Evolutionary conservation across 148 eudicot species (phyloP), one percentile per base, ranked within the genome.

Genomic region (Vaccinium macrocarpon): DNA sequence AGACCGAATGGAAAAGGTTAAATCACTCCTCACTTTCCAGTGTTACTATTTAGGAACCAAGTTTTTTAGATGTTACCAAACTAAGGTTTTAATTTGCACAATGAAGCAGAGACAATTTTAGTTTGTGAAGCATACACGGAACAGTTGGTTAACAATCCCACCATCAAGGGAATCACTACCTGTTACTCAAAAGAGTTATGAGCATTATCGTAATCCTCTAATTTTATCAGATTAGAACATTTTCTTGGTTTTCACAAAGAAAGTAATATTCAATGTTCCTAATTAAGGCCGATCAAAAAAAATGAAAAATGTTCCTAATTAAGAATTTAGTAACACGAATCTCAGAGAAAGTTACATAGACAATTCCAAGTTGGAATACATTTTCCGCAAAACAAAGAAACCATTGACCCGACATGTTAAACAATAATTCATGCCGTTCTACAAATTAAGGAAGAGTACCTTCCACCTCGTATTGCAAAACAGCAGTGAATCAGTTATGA

Each of bases 391-490:
- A 11, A 12, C 11, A 27, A n/a, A 5, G 73, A 68, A 10, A 68
- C 3, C 38, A 68, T 13, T 4, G 21, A 53, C 14, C 21, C 68
- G 19, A 61, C 6, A 25, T 16, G 16, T 1, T 53, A 23, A 59
- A 2, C 13, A 64, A 64, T 42, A n/a, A 27, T 64, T 27, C 14
- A n/a, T 13, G 23, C 70, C 23, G 13, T n/a, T 8, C 23, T 23
- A 64, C 1, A 5, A 64, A 23, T 64, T 9, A 64, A 27, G 29
- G 23, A 15, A 86, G 11, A 80, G 18, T 88, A 91, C 95, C 93
- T 91, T 87, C 91, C 92, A 91, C 84, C 59, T 89, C 32, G 91
- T 84, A 1, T 86, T 83, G 21, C 49, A 50, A 18, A 86, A 84
- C 51, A 91, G 19, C 32, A 72, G 73, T 0, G 87, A 92, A 56